Evolutionary conservation across 1,284 basidiomycete species (phyloP), one percentile per base, ranked within the genome.

Genomic region (Ganoderma resinaceum): DNA sequence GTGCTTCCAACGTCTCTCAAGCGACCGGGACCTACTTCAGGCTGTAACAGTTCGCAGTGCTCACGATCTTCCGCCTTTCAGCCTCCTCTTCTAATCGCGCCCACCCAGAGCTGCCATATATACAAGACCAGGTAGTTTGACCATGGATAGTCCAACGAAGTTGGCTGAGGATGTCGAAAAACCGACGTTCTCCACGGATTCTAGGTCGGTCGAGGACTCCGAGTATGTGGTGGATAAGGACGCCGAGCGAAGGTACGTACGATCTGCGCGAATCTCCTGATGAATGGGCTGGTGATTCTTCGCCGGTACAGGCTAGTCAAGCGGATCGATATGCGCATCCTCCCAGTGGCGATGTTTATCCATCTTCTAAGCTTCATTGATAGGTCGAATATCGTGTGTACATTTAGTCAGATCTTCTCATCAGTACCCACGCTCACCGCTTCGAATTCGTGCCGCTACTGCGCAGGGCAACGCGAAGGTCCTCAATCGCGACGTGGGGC

Each of bases 321-420:
- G 35, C 72, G 73, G 14, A 73, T 77, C 23, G 76, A 77, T 61
- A 37, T 74, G 46, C 72, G 73, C 12, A 68, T 77, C 8, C 63
- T 77, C 9, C 76, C 76, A 3, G 66, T 68, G 18, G 71, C 75
- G 5, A 76, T 77, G 76, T 63, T 77, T 40, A 81, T 82, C 16
- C 81, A 82, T 61, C 70, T 82, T 42, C 72, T 82, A 3, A 79
- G 76, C 65, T 81, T 77, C 65, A 70, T 82, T 26, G 81, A 82
- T 65, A 75, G 81, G 20, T 78, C 79, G 2, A 82, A 82, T 60
- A 79, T 81, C 38, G 81, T 79, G 46, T 40, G 67, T 74, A 12
- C 20, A 3, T 61, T 40, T 23, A n/a, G 20, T 49, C 23, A 2
- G 9, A 29, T 40, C 26, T 26, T 14, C n/a, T 8, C 33, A 8